Evolutionary conservation across 345 rosid genomes (phyloP).

Genomic region (Mercurialis annua): DNA sequence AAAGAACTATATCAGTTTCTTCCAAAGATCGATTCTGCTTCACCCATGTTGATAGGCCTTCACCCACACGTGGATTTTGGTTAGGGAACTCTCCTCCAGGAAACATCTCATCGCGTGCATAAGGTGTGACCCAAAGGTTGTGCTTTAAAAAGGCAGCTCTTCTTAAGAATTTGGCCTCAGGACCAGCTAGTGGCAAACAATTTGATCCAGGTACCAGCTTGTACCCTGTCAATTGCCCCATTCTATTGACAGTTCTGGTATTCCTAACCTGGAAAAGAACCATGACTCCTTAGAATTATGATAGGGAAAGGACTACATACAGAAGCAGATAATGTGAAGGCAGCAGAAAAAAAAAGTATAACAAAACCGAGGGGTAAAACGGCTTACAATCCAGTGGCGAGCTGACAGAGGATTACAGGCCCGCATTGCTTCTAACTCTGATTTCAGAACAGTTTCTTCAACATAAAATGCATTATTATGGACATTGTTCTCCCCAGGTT

Average conservation of each 20-base stretch:
- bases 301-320: too few species aligned
- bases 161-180: conserved; percentile 78
- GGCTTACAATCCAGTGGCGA: conserved; percentile 90
- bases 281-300: not conserved
- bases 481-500: conserved; percentile 74
- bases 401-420: conserved; percentile 75
- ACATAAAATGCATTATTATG: conserved; percentile 91
- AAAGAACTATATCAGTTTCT: conserved; percentile 79
- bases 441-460: conserved; percentile 66
- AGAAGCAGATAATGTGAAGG: not conserved
- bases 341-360: not conserved
- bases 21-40: conserved; percentile 76
- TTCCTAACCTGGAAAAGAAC: conserved; percentile 61
- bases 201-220: conserved; percentile 87
- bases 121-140: conserved; percentile 85
- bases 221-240: conserved; percentile 80
- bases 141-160: conserved; percentile 86
- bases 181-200: conserved; percentile 80
- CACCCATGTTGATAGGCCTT: conserved; percentile 85
- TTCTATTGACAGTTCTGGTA: conserved; percentile 83
- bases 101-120: conserved; percentile 55
- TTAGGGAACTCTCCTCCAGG: conserved; percentile 96
- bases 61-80: conserved; percentile 86
- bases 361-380: not conserved
- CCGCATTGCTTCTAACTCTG: conserved; percentile 78